Conservation (phyloP, 2,329 filamentous ascomycete species). For the Diplocarpon mali region DNA sequence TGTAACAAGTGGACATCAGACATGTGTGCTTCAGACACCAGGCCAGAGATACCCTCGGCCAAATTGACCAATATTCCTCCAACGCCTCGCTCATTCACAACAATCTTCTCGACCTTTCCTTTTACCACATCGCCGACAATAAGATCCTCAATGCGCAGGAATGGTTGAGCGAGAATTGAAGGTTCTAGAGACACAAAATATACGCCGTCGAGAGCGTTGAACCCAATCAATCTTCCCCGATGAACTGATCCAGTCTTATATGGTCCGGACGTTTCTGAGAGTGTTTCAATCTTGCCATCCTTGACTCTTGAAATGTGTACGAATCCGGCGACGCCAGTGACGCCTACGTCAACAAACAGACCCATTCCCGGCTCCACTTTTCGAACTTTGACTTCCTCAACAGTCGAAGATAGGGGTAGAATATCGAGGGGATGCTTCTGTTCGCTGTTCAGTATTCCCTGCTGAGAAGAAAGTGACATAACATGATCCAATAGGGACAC, state of each 20-base stretch:
- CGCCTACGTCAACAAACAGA: conserved; percentile 64
- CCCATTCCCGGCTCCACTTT: conserved; percentile 74
- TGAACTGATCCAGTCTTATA: conserved; percentile 73
- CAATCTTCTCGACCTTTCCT: conserved; percentile 73
- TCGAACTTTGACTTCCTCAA: conserved; percentile 68
- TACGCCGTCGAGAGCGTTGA: conserved; percentile 76
- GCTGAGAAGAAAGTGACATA: conserved; percentile 42
- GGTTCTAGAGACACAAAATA: conserved; percentile 80
- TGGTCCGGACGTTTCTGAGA: conserved; percentile 65
- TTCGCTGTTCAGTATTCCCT: conserved; percentile 34
- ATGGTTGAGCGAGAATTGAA: conserved; percentile 73
- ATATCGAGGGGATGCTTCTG: conserved; percentile 41
- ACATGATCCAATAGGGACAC: conserved; percentile 85
- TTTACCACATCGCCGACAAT: conserved; percentile 70
- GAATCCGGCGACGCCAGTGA: conserved; percentile 64
- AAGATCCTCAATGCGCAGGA: conserved; percentile 85
- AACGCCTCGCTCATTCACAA: conserved; percentile 68
- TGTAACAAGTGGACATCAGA: conserved; percentile 81
- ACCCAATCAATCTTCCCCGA: conserved; percentile 71
- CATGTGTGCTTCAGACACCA: conserved; percentile 80
- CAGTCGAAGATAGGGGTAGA: conserved; percentile 60
- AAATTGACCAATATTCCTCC: conserved; percentile 73
- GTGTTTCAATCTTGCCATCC: conserved; percentile 76
- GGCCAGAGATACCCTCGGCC: conserved; percentile 77
- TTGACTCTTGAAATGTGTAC: conserved; percentile 90